Evolutionary conservation across 371 early-diverging fungal species (phyloP).

Genomic region (Batkoa obscura): DNA sequence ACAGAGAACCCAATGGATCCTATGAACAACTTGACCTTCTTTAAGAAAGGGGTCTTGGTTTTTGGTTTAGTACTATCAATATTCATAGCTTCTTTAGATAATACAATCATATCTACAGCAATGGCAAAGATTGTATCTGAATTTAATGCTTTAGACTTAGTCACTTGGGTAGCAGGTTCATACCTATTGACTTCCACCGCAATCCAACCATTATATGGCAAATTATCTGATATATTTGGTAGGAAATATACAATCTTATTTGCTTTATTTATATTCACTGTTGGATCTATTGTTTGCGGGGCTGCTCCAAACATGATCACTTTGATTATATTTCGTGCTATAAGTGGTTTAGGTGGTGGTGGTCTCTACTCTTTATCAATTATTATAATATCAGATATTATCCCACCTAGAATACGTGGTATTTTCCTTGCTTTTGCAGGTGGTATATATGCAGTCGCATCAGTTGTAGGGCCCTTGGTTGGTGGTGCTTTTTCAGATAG

Average conservation of each 20-base stretch:
- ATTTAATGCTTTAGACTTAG: slow-evolving; percentile 31
- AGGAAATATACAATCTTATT: slow-evolving; percentile 32
- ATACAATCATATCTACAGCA: slow-evolving; percentile 57
- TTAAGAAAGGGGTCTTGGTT: neutral
- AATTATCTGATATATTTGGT: slow-evolving; percentile 46
- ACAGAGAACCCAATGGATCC: too few species aligned
- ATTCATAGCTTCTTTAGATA: slow-evolving; percentile 56
- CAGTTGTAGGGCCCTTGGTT: slow-evolving; percentile 21
- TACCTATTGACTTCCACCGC: slow-evolving; percentile 24
- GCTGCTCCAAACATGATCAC: slow-evolving; percentile 38
- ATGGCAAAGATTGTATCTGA: slow-evolving; percentile 45
- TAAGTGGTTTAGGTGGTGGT: slow-evolving; percentile 47
- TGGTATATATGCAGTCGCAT: slow-evolving; percentile 18
- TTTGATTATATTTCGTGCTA: slow-evolving; percentile 42
- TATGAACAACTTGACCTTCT: too few species aligned
- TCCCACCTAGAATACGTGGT: neutral
- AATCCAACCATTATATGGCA: slow-evolving; percentile 39
- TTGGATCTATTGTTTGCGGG: slow-evolving; percentile 43
- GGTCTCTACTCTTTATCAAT: slow-evolving; percentile 23
- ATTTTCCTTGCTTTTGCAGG: neutral
- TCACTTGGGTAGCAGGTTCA: slow-evolving; percentile 44
- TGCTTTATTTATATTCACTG: slow-evolving; percentile 33
- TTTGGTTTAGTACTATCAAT: slow-evolving; percentile 31
- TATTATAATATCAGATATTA: slow-evolving; percentile 19
- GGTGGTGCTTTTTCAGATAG: slow-evolving; percentile 26